A percentile compares a stretch with the other conserved stretches of the same genome.
These are phyloP conservation scores for Venturia pyrina DNA, from an alignment of 2,329 filamentous ascomycete genomes.

Conservation along the genomic window DNA sequence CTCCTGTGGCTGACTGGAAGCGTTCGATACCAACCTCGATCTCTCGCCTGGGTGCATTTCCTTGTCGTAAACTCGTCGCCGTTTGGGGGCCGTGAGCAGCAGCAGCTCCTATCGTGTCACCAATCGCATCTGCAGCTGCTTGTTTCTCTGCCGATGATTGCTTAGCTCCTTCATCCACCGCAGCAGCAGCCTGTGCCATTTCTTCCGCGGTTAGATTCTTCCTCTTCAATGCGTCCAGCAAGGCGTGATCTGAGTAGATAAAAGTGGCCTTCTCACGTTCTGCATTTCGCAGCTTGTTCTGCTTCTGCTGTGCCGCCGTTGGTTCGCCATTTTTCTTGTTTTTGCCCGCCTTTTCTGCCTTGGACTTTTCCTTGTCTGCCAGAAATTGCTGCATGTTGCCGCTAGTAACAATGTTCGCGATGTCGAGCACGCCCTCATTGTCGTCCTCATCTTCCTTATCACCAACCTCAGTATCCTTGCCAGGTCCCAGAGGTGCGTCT, in stretches of 20 bases:
- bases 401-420: constrained; percentile 74
- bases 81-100: constrained; percentile 34
- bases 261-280: constrained; percentile 62
- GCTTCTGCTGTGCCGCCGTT: constrained; percentile 51
- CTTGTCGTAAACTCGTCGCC: constrained; percentile 19
- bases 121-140: constrained; percentile 22
- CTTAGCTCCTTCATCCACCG: constrained; percentile 38
- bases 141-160: constrained; percentile 28
- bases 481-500: constrained; percentile 42
- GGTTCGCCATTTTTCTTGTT: constrained; percentile 43
- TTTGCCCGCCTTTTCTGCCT: constrained; percentile 51
- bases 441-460: constrained; percentile 39
- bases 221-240: constrained; percentile 43
- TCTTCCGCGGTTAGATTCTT: constrained; percentile 37
- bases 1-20: constrained; percentile 53
- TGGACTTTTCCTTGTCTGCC: constrained; percentile 74
- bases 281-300: constrained; percentile 58
- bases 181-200: constrained; percentile 41
- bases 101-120: constrained; percentile 19
- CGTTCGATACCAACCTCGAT: constrained; percentile 71
- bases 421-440: constrained; percentile 64
- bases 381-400: constrained; percentile 71
- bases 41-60: constrained; percentile 42
- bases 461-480: constrained; percentile 44
- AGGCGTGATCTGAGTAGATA: constrained; percentile 58